Evolutionary conservation across 2,329 filamentous ascomycete genomes (phyloP), one percentile per base, ranked within the genome.

Genomic region (Fusarium heterosporum): DNA sequence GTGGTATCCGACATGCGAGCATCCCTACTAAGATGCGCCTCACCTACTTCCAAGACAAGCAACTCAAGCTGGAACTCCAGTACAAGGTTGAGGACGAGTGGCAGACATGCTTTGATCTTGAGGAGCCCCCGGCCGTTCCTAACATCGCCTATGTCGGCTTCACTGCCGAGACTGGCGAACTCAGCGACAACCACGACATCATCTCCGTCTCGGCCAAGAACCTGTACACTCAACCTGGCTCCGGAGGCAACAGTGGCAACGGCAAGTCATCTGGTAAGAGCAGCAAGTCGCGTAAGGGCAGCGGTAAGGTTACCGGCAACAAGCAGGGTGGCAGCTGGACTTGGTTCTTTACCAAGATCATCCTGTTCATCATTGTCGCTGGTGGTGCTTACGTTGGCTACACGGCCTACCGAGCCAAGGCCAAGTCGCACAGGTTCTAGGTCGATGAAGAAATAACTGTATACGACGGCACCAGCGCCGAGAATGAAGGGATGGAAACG

Each of bases 151-250:
- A 93, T 77, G 87, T 93, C 26, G 90, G 90, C 59, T 93, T 93
- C 81, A 90, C 87, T 72, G 91, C 93, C 56, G 95, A 98, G 83
- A 98, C 96, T 16, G 96, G 96, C 75, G 95, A 99, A 83, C 87
- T 99, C 69, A 93, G 90, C 79, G 96, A 99, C 82, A 97, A 97
- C 84, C 95, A 97, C 84, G 96, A 99, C 81, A 96, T 99, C 78
- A 89, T 98, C 77, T 91, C 89, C 49, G 87, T 99, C 73, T 84
- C 89, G 67, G 90, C 95, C 57, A 91, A 91, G 83, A 99, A 97
- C 79, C 83, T 99, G 64, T 98, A 98, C 82, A 89, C 86, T 57
- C 80, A 80, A 28, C 81, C 82, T 72, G 87, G 86, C 34, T 80
- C 83, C 51, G 40, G 30, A 26, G 48, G 54, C 14, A 62, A 30